These are phyloP conservation scores for Botrytis medusae DNA, from an alignment of 2,329 filamentous ascomycete genomes.

Conservation along the genomic window DNA sequence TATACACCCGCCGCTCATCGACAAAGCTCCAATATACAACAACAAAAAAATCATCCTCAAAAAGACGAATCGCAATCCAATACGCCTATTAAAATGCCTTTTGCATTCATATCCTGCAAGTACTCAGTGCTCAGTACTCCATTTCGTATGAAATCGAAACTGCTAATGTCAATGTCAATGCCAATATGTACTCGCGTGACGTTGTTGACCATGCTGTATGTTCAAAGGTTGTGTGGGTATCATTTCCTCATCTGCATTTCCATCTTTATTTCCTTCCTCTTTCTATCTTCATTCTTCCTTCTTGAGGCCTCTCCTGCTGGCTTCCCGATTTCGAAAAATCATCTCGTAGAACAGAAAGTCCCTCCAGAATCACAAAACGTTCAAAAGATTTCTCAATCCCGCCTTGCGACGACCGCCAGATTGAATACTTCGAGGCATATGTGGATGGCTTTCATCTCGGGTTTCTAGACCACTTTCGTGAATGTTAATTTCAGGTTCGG, in stretches of 20 bases:
- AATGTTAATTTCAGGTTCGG: neutral
- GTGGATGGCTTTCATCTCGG: conserved; percentile 21
- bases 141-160: neutral
- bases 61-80: neutral
- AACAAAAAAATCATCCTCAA: neutral
- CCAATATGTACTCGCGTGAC: neutral
- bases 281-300: neutral
- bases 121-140: neutral
- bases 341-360: neutral
- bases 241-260: neutral
- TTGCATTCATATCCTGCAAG: neutral
- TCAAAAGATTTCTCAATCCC: conserved; percentile 30
- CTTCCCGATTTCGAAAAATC: neutral
- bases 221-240: conserved; percentile 4
- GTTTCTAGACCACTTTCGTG: neutral
- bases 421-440: conserved; percentile 31
- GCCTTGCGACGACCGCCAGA: conserved; percentile 24
- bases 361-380: conserved; percentile 24
- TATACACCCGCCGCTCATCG: neutral
- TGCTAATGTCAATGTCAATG: neutral
- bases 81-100: neutral
- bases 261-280: neutral
- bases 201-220: neutral
- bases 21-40: neutral
- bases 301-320: neutral